These are phyloP conservation scores for Wickerhamiella brachini DNA, from an alignment of 805 yeast genomes.

Conservation along the genomic window DNA sequence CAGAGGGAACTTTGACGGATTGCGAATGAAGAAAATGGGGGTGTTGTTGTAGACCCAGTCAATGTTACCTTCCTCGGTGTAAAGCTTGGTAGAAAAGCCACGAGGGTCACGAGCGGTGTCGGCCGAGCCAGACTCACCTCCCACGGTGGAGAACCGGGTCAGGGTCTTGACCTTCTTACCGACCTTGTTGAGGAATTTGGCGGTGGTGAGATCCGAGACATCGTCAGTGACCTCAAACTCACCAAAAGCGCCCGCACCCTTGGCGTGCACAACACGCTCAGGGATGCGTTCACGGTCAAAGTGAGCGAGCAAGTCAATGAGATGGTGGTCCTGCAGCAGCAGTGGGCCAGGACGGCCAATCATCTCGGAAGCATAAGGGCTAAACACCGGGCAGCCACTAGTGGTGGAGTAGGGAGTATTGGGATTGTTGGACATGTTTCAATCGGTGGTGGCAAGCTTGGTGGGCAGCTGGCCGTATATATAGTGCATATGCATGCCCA, in stretches of 20 bases:
- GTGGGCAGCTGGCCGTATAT: not conserved
- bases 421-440: not conserved
- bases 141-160: slow-evolving; percentile 51
- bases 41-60: slow-evolving; percentile 69
- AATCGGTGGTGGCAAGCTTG: not conserved
- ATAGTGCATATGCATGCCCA: not conserved
- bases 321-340: slow-evolving; percentile 43
- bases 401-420: slow-evolving; percentile 32
- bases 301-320: slow-evolving; percentile 42
- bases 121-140: slow-evolving; percentile 54
- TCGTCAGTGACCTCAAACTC: slow-evolving; percentile 47
- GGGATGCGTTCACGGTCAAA: slow-evolving; percentile 54
- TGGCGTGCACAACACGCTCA: slow-evolving; percentile 56
- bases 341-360: slow-evolving; percentile 46
- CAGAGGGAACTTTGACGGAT: slow-evolving; percentile 49
- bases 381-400: slow-evolving; percentile 43
- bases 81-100: slow-evolving; percentile 51
- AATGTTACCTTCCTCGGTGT: slow-evolving; percentile 53
- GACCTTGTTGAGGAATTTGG: slow-evolving; percentile 46
- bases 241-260: slow-evolving; percentile 52
- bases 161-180: slow-evolving; percentile 69
- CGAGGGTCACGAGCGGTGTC: slow-evolving; percentile 59
- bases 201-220: slow-evolving; percentile 34
- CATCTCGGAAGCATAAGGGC: slow-evolving; percentile 41
- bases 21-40: slow-evolving; percentile 53